Evolutionary conservation across 129 eudicot genomes (phyloP).

Genomic region (Arctium lappa): DNA sequence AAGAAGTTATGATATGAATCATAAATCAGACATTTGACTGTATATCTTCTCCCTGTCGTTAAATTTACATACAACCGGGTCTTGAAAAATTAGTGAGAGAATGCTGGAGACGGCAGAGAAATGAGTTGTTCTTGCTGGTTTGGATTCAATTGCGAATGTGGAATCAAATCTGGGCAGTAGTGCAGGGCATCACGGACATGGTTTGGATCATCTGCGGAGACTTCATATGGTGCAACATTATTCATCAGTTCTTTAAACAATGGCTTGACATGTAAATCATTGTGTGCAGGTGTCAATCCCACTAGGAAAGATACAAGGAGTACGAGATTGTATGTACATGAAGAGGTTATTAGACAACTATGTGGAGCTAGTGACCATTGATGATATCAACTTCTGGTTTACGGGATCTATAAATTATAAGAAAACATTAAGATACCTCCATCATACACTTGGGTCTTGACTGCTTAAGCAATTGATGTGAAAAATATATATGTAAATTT

Average conservation of each 20-base stretch:
- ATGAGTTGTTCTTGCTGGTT: too few relatives aligned
- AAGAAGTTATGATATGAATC: too few relatives aligned
- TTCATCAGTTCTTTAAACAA: not conserved
- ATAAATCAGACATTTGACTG: too few relatives aligned
- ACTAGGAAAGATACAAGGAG: not conserved
- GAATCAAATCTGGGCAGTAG: too few relatives aligned
- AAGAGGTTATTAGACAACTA: not conserved
- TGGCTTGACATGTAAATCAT: not conserved
- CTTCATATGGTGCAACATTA: too few relatives aligned
- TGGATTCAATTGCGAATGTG: too few relatives aligned
- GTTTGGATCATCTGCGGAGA: too few relatives aligned
- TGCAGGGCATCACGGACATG: too few relatives aligned
- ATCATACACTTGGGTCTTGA: not conserved
- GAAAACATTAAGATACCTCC: slow-evolving; percentile 21
- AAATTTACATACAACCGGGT: too few relatives aligned
- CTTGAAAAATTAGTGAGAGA: too few relatives aligned
- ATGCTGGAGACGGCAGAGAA: too few relatives aligned
- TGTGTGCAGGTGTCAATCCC: not conserved
- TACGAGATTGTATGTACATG: not conserved
- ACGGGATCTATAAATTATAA: slow-evolving; percentile 19
- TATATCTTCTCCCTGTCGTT: too few relatives aligned
- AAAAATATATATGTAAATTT: not conserved
- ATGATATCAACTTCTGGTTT: slow-evolving; percentile 21
- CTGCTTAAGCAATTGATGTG: slow-evolving; percentile 6
- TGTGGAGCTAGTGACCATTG: slow-evolving; percentile 4